Evolutionary conservation across 805 yeast species (phyloP), one percentile per base, ranked within the genome.

Genomic region (Starmerella bombicola): DNA sequence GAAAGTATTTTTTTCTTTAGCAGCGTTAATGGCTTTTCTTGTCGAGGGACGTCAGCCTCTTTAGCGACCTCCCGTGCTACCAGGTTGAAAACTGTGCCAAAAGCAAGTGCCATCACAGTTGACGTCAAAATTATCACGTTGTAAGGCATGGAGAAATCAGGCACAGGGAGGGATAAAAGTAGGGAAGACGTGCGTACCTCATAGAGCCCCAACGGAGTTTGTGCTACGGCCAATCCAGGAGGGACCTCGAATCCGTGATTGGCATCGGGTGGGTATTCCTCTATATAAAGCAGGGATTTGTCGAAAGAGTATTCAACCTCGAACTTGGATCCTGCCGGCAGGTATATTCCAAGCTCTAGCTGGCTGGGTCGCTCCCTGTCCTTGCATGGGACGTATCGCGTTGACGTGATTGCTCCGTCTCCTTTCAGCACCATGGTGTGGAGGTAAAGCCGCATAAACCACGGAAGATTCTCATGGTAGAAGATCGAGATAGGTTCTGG

Each of bases 211-310:
- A 3, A 2, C 2, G 20, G 16, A 6, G 32, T 39, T 9, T 5
- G 45, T 31, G 10, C 39, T 12, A 43, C 41, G 8, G 51, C 47
- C n/a, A 57, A 39, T 4, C 94, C 94, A 0, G 97, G 94, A 19
- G 91, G 91, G 33, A 91, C 75, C 44, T 86, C 88, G 61, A 91
- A 91, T 1, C 98, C 98, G 53, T 91, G 96, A 58, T 91, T 91
- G 2, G 98, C 97, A 65, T 91, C 98, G 1, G 98, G 98, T n/a
- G 98, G 98, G 55, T 91, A 91, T 58, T 91, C 97, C 3, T 85
- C 80, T 46, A 81, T 76, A 42, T 78, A 70, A 23, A 91, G 67
- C 56, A 91, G 67, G 0, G 94, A 76, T 58, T 86, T 91, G 57
- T 91, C 97, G 56, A 88, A 86, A 41, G 78, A 73, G 56, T 81